A percentile compares a stretch with the other conserved stretches of the same genome.
phyloP scores from a whole-genome alignment of 805 yeast genomes.

The Candida broadrunensis region DNA sequence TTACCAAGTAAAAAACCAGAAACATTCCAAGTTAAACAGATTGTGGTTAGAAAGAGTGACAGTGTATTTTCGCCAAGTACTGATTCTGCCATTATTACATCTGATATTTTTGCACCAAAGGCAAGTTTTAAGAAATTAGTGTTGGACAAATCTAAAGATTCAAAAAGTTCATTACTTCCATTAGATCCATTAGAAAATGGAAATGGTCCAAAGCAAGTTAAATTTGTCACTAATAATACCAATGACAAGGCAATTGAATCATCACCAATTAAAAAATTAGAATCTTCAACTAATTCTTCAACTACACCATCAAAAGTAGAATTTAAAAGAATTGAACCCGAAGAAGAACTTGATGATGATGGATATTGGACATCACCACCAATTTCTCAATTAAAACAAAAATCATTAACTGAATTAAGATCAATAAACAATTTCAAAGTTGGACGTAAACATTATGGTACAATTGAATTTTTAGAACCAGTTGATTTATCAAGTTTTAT shows the following conservation, averaged over 20 bases:
- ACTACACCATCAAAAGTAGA: not conserved
- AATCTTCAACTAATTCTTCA: not conserved
- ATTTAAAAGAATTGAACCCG: not conserved
- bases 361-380: slow-evolving; percentile 91
- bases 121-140: slow-evolving; percentile 51
- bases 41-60: slow-evolving; percentile 7
- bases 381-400: slow-evolving; percentile 53
- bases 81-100: slow-evolving; percentile 65
- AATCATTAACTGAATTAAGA: slow-evolving; percentile 63
- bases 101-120: slow-evolving; percentile 70
- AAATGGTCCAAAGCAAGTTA: slow-evolving; percentile 13
- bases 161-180: slow-evolving; percentile 5
- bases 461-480: slow-evolving; percentile 71
- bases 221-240: slow-evolving; percentile 8
- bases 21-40: slow-evolving; percentile 7
- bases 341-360: slow-evolving; percentile 50
- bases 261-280: slow-evolving; percentile 9
- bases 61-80: slow-evolving; percentile 42
- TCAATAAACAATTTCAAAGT: slow-evolving; percentile 62
- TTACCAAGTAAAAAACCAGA: slow-evolving; percentile 11
- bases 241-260: slow-evolving; percentile 2
- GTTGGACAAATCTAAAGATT: slow-evolving; percentile 41
- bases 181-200: slow-evolving; percentile 5
- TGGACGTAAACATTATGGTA: slow-evolving; percentile 79
- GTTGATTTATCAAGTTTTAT: slow-evolving; percentile 77